phyloP scores from a whole-genome alignment of 345 rosid species.

The Brassica cretica region DNA sequence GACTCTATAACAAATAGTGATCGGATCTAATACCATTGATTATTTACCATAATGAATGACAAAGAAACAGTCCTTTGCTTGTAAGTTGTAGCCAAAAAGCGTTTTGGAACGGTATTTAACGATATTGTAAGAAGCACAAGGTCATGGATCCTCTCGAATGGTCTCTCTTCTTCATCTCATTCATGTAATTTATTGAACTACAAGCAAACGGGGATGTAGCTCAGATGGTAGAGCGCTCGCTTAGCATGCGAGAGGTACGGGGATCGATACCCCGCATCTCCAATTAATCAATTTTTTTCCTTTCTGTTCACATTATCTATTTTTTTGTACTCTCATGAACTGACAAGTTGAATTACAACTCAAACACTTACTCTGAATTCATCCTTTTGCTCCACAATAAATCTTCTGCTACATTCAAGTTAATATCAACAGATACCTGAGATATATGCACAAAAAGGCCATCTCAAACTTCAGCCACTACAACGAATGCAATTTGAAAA shows the following conservation, averaged over 20 bases:
- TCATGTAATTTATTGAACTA: too few relatives aligned
- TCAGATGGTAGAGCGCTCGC: slow-evolving; percentile 97
- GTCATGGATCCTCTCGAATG: not conserved
- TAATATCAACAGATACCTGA: slow-evolving; percentile 63
- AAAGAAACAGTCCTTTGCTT: not conserved
- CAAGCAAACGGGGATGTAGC: slow-evolving; percentile 31
- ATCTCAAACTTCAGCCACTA: slow-evolving; percentile 37
- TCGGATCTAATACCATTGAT: not conserved
- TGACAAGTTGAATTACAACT: slow-evolving; percentile 3
- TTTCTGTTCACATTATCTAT: too few relatives aligned
- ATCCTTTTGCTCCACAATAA: slow-evolving; percentile 70
- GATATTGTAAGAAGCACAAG: not conserved
- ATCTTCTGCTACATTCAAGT: slow-evolving; percentile 56
- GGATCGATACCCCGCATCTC: slow-evolving; percentile 68
- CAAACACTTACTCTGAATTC: slow-evolving; percentile 67
- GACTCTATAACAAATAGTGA: not conserved
- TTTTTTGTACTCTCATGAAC: too few relatives aligned
- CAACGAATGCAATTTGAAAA: not conserved
- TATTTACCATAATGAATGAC: not conserved
- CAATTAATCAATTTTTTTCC: not conserved
- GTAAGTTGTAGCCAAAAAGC: not conserved
- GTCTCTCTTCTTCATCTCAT: not conserved
- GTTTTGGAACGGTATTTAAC: not conserved
- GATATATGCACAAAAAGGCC: slow-evolving; percentile 12
- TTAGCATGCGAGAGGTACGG: slow-evolving; percentile 91